A percentile compares a stretch with the other conserved stretches of the same genome.
phyloP scores from a whole-genome alignment of 192 early-diverging fungal genomes.

The Jimgerdemannia flammicorona region DNA sequence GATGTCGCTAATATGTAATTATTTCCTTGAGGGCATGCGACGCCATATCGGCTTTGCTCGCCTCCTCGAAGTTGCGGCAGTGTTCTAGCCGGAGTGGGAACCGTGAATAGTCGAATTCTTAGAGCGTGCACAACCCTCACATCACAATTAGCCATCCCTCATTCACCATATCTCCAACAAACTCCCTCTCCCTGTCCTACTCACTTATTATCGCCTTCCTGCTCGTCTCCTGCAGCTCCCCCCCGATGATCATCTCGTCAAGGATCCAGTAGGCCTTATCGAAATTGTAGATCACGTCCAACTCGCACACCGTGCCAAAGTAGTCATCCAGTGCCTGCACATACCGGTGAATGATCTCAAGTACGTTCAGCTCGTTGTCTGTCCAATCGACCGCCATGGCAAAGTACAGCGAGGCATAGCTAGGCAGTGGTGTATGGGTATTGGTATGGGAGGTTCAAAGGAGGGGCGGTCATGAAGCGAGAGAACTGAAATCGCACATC shows the following conservation, averaged over 20 bases:
- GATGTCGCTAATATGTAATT: too few species aligned
- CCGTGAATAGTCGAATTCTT: background rate
- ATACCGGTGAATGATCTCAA: slow-evolving; percentile 50
- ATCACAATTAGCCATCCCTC: too few species aligned
- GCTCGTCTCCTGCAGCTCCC: background rate
- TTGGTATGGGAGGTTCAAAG: too few species aligned
- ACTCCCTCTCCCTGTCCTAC: background rate
- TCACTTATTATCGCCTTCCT: background rate
- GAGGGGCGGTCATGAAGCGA: too few species aligned
- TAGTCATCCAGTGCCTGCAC: slow-evolving; percentile 51
- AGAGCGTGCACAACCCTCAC: too few species aligned
- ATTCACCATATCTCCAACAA: too few species aligned
- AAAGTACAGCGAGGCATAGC: slow-evolving; percentile 52
- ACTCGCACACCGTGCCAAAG: slow-evolving; percentile 54
- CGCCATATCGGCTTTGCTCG: background rate
- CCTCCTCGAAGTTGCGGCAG: background rate
- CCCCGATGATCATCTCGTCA: background rate
- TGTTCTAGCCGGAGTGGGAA: background rate
- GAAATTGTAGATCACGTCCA: slow-evolving; percentile 53
- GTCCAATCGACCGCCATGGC: slow-evolving; percentile 44
- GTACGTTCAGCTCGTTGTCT: slow-evolving; percentile 46
- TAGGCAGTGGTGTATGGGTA: slow-evolving; percentile 1
- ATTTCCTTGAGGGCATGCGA: background rate
- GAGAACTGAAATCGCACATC: too few species aligned
- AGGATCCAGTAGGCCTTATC: slow-evolving; percentile 21